Conservation (phyloP, 164 flowering plant species). For the Buxus sempervirens region DNA sequence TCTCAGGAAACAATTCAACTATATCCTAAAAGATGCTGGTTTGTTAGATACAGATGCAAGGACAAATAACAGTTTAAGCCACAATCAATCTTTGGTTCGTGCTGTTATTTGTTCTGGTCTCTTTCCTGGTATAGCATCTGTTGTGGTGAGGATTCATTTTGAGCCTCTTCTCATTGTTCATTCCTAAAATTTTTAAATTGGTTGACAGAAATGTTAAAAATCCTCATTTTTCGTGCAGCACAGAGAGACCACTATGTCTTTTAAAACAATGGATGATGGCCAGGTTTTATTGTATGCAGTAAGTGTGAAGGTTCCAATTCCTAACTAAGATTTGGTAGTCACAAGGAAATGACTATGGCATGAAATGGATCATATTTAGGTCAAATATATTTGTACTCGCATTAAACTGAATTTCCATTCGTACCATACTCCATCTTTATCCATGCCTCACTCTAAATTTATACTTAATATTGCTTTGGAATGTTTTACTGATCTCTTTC, state of each 20-base stretch:
- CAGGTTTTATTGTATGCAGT: slow-evolving; percentile 89
- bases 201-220: slow-evolving; percentile 7
- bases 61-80: slow-evolving; percentile 67
- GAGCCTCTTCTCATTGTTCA: not conserved
- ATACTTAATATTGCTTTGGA: too few relatives aligned
- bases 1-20: slow-evolving; percentile 86
- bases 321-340: not conserved
- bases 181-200: not conserved
- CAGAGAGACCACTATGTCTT: slow-evolving; percentile 94
- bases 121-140: slow-evolving; percentile 93
- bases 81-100: slow-evolving; percentile 92
- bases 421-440: not conserved
- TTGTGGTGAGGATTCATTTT: slow-evolving; percentile 61
- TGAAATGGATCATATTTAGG: not conserved
- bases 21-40: slow-evolving; percentile 77
- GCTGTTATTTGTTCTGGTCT: slow-evolving; percentile 95
- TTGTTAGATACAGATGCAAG: slow-evolving; percentile 59
- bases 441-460: not conserved
- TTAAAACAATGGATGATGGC: slow-evolving; percentile 99
- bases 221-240: slow-evolving; percentile 50
- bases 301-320: slow-evolving; percentile 23
- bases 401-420: not conserved
- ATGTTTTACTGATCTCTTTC: too few relatives aligned
- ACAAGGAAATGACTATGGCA: not conserved
- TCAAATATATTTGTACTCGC: not conserved